These are phyloP conservation scores for Cladophialophora yegresii DNA, from an alignment of 2,329 filamentous ascomycete species.

Conservation along the genomic window DNA sequence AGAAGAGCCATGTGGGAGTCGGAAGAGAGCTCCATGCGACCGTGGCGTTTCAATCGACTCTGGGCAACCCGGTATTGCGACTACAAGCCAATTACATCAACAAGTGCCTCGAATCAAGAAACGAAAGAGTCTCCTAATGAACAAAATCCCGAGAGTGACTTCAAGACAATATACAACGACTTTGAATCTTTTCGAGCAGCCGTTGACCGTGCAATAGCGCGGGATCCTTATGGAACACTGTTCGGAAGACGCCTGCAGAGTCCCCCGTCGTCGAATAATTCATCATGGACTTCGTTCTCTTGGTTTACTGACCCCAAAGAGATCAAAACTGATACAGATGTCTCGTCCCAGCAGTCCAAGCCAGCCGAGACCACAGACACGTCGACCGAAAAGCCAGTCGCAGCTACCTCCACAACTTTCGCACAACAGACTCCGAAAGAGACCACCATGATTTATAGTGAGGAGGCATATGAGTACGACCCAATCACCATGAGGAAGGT, in stretches of 20 bases:
- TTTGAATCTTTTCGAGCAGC: conserved; percentile 43
- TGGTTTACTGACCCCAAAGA: conserved; percentile 37
- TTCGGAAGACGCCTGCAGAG: conserved; percentile 43
- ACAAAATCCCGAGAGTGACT: not conserved
- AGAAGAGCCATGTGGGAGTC: conserved; percentile 34
- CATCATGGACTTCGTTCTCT: conserved; percentile 40
- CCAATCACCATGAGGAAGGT: conserved; percentile 49
- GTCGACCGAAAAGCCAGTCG: not conserved
- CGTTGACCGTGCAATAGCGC: conserved; percentile 42
- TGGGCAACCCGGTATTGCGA: conserved; percentile 19
- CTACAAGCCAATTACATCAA: conserved; percentile 24
- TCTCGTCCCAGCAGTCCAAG: conserved; percentile 8
- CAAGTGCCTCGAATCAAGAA: conserved; percentile 18
- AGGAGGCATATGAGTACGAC: conserved; percentile 43
- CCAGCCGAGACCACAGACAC: conserved; percentile 2
- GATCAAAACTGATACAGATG: conserved; percentile 11
- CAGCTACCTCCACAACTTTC: not conserved
- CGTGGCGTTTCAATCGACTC: conserved; percentile 14
- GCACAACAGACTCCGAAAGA: not conserved
- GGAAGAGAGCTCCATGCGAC: conserved; percentile 27
- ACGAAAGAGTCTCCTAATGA: conserved; percentile 8
- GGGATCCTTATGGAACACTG: conserved; percentile 45
- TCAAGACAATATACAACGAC: conserved; percentile 34
- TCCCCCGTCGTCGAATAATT: conserved; percentile 28
- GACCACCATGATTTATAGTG: not conserved